Evolutionary conservation across 352 stramenopile species (phyloP), one percentile per base, ranked within the genome.

Genomic region (Phytophthora niederhauseri): DNA sequence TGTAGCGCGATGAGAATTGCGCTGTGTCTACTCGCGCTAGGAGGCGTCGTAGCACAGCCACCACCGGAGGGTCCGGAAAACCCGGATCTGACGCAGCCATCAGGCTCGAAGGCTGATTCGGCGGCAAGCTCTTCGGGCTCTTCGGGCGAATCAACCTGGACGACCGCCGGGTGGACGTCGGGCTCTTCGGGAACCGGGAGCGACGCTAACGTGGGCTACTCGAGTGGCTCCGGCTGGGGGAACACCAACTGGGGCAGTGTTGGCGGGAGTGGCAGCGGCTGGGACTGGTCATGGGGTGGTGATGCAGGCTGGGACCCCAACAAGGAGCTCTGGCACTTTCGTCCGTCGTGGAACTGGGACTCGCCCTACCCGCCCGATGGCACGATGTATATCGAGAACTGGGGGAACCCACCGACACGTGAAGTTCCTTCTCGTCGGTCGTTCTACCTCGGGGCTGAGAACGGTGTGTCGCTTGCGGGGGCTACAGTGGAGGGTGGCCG

Each of bases 351-450:
- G 66, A 62, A 64, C 20, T 73, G 66, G 59, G 59, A 73, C 53
- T 69, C 66, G 6, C 66, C 66, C 7, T 73, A 68, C 36, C 66
- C 66, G n/a, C 66, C 66, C 14, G 28, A 51, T n/a, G 66, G 66
- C 26, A 73, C 66, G 12, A 73, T 57, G 66, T 73, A 73, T 38
- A 17, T 59, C 6, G 57, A 67, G 34, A 55, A 72, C 11, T 68
- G 65, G 65, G 64, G 64, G 4, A 51, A 50, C 31, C 64, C 64
- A 11, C 59, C 66, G 30, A 63, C 59, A 9, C 66, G 34, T 26
- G 60, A 69, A 19, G 52, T 69, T 41, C 52, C 41, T 6, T 45
- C 59, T 19, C 66, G 60, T 24, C 60, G 54, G 11, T 72, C 64
- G 4, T 71, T 71, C n/a, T 48, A 67, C 52, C 52, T 68, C 22